Percentiles rank a stretch among this genome's conserved stretches.
These are phyloP conservation scores for Aspergillus sp. DNA, from an alignment of 2,329 filamentous ascomycete species.

Conservation along the genomic window DNA sequence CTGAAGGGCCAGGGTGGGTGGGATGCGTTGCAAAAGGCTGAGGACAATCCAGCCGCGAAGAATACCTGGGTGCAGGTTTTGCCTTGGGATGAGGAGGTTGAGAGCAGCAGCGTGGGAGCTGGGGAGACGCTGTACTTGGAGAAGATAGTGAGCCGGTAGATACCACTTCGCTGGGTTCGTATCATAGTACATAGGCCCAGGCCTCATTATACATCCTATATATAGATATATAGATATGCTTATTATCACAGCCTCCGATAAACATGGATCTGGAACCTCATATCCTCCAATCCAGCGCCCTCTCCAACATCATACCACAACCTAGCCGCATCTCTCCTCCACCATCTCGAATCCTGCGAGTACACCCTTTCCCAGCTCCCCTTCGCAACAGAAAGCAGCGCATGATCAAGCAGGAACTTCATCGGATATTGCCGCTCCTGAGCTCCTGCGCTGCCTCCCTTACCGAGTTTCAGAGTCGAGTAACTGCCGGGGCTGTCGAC, in stretches of 20 bases:
- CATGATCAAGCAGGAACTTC: slow-evolving; percentile 87
- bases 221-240: neutral
- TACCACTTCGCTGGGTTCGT: neutral
- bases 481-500: slow-evolving; percentile 94
- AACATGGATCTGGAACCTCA: slow-evolving; percentile 90
- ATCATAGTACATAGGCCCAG: neutral
- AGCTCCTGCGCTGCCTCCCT: slow-evolving; percentile 28
- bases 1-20: no score
- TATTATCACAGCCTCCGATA: slow-evolving; percentile 54
- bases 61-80: no score
- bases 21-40: no score
- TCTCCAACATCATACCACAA: slow-evolving; percentile 83
- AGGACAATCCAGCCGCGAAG: no score
- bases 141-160: no score
- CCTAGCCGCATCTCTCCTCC: slow-evolving; percentile 62
- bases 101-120: no score
- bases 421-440: slow-evolving; percentile 74
- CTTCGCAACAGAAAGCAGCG: slow-evolving; percentile 57
- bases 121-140: no score
- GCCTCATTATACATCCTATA: neutral
- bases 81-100: no score
- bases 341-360: slow-evolving; percentile 80
- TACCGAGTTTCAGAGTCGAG: slow-evolving; percentile 73
- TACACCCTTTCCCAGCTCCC: slow-evolving; percentile 71
- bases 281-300: slow-evolving; percentile 84